phyloP scores from a whole-genome alignment of 169 alveolate genomes.

The Cryptosporidium bovis region DNA sequence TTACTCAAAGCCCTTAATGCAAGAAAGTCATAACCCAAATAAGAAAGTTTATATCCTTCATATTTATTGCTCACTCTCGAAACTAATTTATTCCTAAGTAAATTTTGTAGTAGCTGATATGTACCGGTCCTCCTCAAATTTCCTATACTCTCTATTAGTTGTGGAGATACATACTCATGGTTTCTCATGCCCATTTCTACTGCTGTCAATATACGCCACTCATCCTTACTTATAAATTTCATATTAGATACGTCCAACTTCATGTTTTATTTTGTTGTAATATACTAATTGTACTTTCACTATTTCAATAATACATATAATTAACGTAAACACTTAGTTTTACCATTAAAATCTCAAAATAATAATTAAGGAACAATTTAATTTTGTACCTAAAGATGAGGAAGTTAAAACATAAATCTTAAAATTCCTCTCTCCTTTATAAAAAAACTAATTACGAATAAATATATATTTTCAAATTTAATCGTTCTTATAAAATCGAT shows the following conservation, averaged over 20 bases:
- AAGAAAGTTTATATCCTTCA: slow-evolving; percentile 98
- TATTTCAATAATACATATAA: too few species aligned
- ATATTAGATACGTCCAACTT: slow-evolving; percentile 76
- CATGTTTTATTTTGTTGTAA: slow-evolving; percentile 22
- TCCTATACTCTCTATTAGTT: slow-evolving; percentile 95
- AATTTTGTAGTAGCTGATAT: slow-evolving; percentile 86
- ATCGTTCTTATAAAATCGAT: too few species aligned
- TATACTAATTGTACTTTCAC: background rate
- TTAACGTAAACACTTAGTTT: too few species aligned
- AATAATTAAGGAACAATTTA: too few species aligned
- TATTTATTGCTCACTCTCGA: slow-evolving; percentile 92
- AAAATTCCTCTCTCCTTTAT: too few species aligned
- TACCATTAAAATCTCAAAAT: too few species aligned
- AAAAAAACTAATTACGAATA: too few species aligned
- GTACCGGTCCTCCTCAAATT: slow-evolving; percentile 91
- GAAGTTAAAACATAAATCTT: too few species aligned
- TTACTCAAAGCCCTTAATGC: slow-evolving; percentile 95
- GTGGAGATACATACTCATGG: slow-evolving; percentile 97
- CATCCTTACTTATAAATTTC: slow-evolving; percentile 87
- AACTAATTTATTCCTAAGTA: slow-evolving; percentile 93
- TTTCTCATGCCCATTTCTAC: slow-evolving; percentile 99
- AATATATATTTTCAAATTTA: too few species aligned
- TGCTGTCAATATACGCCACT: slow-evolving; percentile 93
- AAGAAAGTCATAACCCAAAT: slow-evolving; percentile 97
- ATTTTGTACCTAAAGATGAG: too few species aligned